Percentiles rank a stretch among this genome's conserved stretches.
phyloP scores from a whole-genome alignment of 805 yeast genomes.

The Candida nemodendra region DNA sequence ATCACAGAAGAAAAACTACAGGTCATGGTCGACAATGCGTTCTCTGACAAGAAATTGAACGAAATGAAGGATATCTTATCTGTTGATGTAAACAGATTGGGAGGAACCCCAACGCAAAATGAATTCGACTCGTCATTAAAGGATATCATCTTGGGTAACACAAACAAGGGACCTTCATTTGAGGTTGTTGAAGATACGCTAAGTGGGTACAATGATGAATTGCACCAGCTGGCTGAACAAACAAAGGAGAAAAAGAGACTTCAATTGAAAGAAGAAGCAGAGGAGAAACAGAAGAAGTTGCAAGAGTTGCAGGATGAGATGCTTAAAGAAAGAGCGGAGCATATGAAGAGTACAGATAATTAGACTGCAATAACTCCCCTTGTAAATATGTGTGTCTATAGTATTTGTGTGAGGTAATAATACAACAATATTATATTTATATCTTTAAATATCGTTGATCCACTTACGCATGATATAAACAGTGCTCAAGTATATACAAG shows the following conservation, averaged over 20 bases:
- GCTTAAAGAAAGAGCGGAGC: slow-evolving; percentile 16
- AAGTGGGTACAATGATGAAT: slow-evolving; percentile 26
- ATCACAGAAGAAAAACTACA: slow-evolving; percentile 68
- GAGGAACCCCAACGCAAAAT: slow-evolving; percentile 18
- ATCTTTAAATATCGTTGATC: too few species aligned
- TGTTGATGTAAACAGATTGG: slow-evolving; percentile 22
- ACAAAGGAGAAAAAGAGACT: slow-evolving; percentile 21
- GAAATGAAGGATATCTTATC: slow-evolving; percentile 18
- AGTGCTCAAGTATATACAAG: slow-evolving; percentile 1
- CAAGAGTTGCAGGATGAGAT: slow-evolving; percentile 24
- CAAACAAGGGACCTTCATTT: slow-evolving; percentile 32
- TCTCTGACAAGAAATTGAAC: slow-evolving; percentile 38
- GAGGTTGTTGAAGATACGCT: slow-evolving; percentile 32
- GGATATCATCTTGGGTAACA: slow-evolving; percentile 31
- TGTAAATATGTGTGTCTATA: slow-evolving; percentile 1
- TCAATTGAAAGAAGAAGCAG: slow-evolving; percentile 22
- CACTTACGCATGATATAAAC: not conserved
- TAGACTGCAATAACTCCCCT: not conserved
- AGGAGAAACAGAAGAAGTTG: slow-evolving; percentile 24
- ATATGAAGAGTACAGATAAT: not conserved
- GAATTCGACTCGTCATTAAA: slow-evolving; percentile 27
- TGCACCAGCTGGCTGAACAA: slow-evolving; percentile 25
- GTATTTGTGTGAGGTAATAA: not conserved
- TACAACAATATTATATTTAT: too few species aligned
- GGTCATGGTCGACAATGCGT: slow-evolving; percentile 55